Conservation (phyloP, 2,329 filamentous ascomycete genomes). For the Sphaerostilbella broomeana region DNA sequence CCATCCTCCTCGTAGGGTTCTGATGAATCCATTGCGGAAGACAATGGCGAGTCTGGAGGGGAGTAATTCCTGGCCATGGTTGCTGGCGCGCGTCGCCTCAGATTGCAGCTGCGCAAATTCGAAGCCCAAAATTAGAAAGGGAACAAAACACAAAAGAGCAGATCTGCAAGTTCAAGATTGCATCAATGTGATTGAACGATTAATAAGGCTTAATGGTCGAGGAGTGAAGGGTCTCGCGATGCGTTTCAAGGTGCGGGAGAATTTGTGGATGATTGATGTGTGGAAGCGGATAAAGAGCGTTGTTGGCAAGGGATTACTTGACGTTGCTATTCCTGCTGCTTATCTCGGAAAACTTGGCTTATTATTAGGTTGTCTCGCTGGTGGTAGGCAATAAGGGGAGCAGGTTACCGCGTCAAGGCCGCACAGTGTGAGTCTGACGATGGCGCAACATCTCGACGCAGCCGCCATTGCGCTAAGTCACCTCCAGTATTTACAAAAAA, state of each 20-base stretch:
- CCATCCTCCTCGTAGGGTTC: slow-evolving; percentile 44
- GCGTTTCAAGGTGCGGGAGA: too few species aligned
- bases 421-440: slow-evolving; percentile 10
- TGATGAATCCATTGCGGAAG: slow-evolving; percentile 37
- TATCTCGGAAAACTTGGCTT: slow-evolving; percentile 9
- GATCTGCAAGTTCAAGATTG: too few species aligned
- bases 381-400: slow-evolving; percentile 3
- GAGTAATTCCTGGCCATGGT: slow-evolving; percentile 32
- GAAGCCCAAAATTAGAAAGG: not conserved
- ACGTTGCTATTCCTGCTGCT: slow-evolving; percentile 5
- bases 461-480: not conserved
- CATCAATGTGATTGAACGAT: too few species aligned
- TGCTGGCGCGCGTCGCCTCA: slow-evolving; percentile 10
- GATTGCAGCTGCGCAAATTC: slow-evolving; percentile 3
- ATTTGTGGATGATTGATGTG: not conserved
- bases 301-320: not conserved
- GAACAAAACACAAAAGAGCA: not conserved
- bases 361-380: slow-evolving; percentile 1
- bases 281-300: too few species aligned
- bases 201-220: too few species aligned
- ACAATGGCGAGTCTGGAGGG: slow-evolving; percentile 41
- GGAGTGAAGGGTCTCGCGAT: too few species aligned
- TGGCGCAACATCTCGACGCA: not conserved
- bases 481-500: too few species aligned
- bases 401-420: not conserved